Evolutionary conservation across 192 early-diverging fungal genomes (phyloP).

Genomic region (Podochytrium sp.): DNA sequence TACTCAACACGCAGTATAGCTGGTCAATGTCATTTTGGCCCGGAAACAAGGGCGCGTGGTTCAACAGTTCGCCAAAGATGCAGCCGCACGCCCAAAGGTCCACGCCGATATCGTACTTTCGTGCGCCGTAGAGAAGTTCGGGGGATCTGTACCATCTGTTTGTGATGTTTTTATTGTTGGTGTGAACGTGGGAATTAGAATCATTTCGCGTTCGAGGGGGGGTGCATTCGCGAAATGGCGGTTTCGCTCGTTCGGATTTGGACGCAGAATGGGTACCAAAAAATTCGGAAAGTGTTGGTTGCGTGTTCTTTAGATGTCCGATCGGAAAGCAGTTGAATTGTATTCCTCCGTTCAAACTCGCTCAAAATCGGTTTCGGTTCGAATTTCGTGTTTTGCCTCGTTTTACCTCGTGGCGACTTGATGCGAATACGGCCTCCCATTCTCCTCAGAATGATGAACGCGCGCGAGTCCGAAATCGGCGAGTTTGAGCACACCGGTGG

Average conservation of each 20-base stretch:
- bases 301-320: too few species aligned
- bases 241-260: too few species aligned
- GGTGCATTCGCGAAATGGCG: too few species aligned
- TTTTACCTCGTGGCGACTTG: conserved; percentile 57
- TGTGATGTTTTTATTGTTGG: conserved; percentile 22
- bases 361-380: too few species aligned
- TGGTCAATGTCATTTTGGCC: conserved; percentile 69
- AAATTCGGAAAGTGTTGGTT: too few species aligned
- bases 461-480: conserved; percentile 66
- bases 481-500: conserved; percentile 59
- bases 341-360: too few species aligned
- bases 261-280: too few species aligned
- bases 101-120: conserved; percentile 63
- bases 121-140: conserved; percentile 62
- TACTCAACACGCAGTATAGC: conserved; percentile 55
- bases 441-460: conserved; percentile 22
- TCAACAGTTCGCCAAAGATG: conserved; percentile 69
- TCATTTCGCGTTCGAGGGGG: too few species aligned
- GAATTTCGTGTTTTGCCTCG: too few species aligned
- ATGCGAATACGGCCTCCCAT: conserved; percentile 54
- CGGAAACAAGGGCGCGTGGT: conserved; percentile 63
- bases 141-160: conserved; percentile 67
- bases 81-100: conserved; percentile 70
- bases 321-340: too few species aligned
- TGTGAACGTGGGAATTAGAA: background rate